Base-by-base conservation (phyloP, 176 grass and related monocot species). In the Microstegium vimineum region DNA sequence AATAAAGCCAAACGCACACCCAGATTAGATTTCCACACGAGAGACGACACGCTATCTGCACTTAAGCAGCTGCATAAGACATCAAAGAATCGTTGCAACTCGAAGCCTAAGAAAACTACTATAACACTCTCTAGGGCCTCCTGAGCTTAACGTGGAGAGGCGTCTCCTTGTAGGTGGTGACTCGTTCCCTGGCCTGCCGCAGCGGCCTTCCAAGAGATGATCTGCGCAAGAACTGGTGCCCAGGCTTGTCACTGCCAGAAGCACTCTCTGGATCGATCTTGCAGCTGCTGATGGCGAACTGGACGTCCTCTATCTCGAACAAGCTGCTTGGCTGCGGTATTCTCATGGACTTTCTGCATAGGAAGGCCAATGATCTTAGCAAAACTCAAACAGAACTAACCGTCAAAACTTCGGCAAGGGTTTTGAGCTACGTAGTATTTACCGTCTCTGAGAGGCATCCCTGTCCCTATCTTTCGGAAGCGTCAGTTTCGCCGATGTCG, bases 171-270 rank as follows among this genome's bases (percentile, higher is more conserved):
- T 91, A 87, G 61, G 81, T 83, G 20, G 43, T 20, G 16, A 94
- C 84, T 34, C 80, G 87, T 75, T 85, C 89, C 8, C 51, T 80
- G 11, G 92, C 89, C 56, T 57, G 82, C 52, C 92, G 81, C n/a
- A 85, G 71, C 10, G 92, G 86, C 32, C 92, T 91, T 74, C 92
- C 92, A 18, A 91, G 73, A 37, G 89, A 94, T 4, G 89, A 94
- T 73, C 89, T 78, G 57, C 84, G 75, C 5, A 41, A 35, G 45
- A 84, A 77, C 38, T 74, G 80, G 70, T 80, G 64, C 57, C 62
- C 60, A 8, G 66, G 27, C 27, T 13, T 67, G 12, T 68, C 66
- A 3, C 26, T 38, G 56, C 18, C 34, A 62, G 81, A 47, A 54
- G 30, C 13, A 27, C 4, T 38, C 30, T 47, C 32, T 20, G 66